Conservation (phyloP, 2,329 filamentous ascomycete species). For the Byssothecium circinans region DNA sequence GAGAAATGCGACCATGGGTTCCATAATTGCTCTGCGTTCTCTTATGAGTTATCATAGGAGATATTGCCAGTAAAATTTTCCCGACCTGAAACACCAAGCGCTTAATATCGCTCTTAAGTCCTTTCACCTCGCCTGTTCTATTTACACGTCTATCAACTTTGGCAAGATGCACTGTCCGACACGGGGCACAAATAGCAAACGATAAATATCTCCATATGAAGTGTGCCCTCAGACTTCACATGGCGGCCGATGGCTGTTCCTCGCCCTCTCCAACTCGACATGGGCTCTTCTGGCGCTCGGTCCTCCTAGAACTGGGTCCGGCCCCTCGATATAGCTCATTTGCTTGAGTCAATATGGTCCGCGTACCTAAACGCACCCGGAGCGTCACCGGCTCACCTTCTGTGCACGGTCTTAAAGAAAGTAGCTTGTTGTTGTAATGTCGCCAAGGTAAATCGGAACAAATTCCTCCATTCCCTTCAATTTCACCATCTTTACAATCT, state of each 20-base stretch:
- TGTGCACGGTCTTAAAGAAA: conserved; percentile 26
- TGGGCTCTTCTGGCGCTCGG: conserved; percentile 15
- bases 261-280: conserved; percentile 12
- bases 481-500: conserved; percentile 9
- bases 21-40: conserved; percentile 24
- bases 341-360: conserved; percentile 20
- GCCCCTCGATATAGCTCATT: conserved; percentile 11
- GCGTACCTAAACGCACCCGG: conserved; percentile 25
- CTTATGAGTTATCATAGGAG: conserved; percentile 22
- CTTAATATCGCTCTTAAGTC: conserved; percentile 25
- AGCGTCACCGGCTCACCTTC: conserved; percentile 25
- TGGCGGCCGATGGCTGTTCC: conserved; percentile 6
- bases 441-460: conserved; percentile 22
- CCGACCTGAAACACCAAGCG: conserved; percentile 38
- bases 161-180: conserved; percentile 1
- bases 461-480: conserved; percentile 19
- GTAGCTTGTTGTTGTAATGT: conserved; percentile 31
- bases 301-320: conserved; percentile 15
- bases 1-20: conserved; percentile 18
- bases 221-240: conserved; percentile 5
- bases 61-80: conserved; percentile 32
- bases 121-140: conserved; percentile 3
- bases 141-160: neutral
- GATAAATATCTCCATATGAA: conserved; percentile 1
- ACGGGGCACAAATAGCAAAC: conserved; percentile 4